These are phyloP conservation scores for Cynanchum wilfordii DNA, from an alignment of 257 asterid species.

Conservation along the genomic window DNA sequence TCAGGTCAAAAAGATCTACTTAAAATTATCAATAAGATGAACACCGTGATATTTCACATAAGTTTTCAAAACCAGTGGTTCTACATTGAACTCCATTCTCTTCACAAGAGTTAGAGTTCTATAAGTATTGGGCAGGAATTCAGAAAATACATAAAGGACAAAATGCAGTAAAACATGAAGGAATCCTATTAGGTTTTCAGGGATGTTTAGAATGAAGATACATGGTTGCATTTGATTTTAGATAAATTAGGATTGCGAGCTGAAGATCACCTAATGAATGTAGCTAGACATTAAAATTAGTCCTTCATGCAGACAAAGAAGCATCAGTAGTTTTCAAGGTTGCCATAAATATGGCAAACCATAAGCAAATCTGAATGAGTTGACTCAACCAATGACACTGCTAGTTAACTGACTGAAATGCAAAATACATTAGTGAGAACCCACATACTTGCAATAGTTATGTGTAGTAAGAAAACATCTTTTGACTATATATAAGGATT, in stretches of 20 bases:
- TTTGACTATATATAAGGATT: not conserved
- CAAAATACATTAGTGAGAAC: not conserved
- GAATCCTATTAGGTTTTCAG: not conserved
- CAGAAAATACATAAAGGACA: not conserved
- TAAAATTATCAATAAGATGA: not conserved
- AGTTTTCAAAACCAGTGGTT: not conserved
- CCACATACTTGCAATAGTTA: not conserved
- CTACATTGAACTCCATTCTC: not conserved
- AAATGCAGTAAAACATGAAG: not conserved
- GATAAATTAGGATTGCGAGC: not conserved
- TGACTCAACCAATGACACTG: not conserved
- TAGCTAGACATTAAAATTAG: not conserved
- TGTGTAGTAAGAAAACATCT: not conserved
- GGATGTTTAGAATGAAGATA: not conserved
- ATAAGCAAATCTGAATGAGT: not conserved
- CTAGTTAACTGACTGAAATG: not conserved
- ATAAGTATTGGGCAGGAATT: not conserved
- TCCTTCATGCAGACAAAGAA: not conserved
- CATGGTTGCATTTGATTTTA: not conserved
- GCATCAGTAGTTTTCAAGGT: not conserved
- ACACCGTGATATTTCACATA: not conserved
- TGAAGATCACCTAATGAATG: not conserved
- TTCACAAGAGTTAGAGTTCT: not conserved
- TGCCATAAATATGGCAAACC: not conserved
- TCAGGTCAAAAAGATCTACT: not conserved